These are phyloP conservation scores for Rhodotorula babjevae DNA, from an alignment of 768 basidiomycete species.

Conservation along the genomic window DNA sequence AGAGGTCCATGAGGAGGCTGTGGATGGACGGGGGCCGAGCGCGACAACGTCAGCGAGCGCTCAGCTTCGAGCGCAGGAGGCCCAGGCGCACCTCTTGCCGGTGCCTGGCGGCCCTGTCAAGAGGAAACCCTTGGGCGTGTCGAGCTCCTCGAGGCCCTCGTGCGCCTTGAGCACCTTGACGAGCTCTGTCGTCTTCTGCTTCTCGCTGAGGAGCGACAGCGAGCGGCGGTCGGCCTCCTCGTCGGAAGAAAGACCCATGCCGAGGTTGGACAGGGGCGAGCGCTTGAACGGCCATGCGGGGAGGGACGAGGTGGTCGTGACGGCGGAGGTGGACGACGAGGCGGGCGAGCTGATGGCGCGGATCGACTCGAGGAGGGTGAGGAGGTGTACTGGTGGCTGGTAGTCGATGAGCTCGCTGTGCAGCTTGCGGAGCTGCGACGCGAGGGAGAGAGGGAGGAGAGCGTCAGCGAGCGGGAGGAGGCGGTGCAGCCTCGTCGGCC, in stretches of 20 bases:
- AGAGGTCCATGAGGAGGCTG: conserved; percentile 57
- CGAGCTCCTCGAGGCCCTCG: conserved; percentile 55
- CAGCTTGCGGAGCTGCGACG: conserved; percentile 53
- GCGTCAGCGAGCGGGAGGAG: background rate
- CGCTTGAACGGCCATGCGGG: conserved; percentile 37
- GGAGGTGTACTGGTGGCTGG: conserved; percentile 52
- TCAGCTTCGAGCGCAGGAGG: too few relatives aligned
- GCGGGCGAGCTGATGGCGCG: conserved; percentile 11
- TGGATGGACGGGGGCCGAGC: too few relatives aligned
- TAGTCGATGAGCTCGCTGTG: conserved; percentile 54
- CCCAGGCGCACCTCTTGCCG: conserved; percentile 23
- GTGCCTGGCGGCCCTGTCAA: conserved; percentile 27
- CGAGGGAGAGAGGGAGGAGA: background rate
- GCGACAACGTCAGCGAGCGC: too few relatives aligned
- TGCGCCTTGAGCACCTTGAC: conserved; percentile 53
- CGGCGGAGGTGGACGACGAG: background rate
- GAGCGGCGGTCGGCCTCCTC: conserved; percentile 37
- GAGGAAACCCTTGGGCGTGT: conserved; percentile 54
- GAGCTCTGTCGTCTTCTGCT: conserved; percentile 45
- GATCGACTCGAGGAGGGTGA: conserved; percentile 45
- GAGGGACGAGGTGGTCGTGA: background rate
- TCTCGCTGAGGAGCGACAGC: conserved; percentile 17
- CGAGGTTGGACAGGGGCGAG: conserved; percentile 36
- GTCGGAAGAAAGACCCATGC: conserved; percentile 39
- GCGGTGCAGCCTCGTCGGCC: background rate